Evolutionary conservation across 1,284 basidiomycete species (phyloP).

Genomic region (Marasmius oreades): DNA sequence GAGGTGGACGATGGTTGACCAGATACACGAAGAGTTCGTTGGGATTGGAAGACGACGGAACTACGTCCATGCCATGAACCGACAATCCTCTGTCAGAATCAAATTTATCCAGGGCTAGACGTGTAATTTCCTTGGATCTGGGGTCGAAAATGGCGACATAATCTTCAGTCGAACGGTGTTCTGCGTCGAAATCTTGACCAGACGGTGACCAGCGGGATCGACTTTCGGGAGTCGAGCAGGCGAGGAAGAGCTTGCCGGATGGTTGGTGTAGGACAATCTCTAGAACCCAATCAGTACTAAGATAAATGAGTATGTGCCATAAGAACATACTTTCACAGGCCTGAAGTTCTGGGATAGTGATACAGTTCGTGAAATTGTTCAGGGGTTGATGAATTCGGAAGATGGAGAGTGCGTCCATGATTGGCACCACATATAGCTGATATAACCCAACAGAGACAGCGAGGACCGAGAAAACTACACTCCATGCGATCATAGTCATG

Average conservation of each 20-base stretch:
- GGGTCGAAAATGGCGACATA: slow-evolving; percentile 65
- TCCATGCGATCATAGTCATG: not conserved
- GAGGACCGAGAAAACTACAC: slow-evolving; percentile 15
- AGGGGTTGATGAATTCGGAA: slow-evolving; percentile 40
- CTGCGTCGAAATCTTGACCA: slow-evolving; percentile 38
- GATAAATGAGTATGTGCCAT: not conserved
- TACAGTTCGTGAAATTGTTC: slow-evolving; percentile 44
- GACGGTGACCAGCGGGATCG: slow-evolving; percentile 58
- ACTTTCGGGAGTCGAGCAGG: slow-evolving; percentile 55
- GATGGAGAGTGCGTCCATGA: slow-evolving; percentile 36
- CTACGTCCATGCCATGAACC: slow-evolving; percentile 72
- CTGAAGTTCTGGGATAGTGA: slow-evolving; percentile 44
- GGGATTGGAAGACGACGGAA: slow-evolving; percentile 45
- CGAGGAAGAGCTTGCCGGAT: slow-evolving; percentile 62
- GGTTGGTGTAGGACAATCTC: slow-evolving; percentile 55
- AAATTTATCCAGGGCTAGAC: slow-evolving; percentile 41
- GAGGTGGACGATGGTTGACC: slow-evolving; percentile 59
- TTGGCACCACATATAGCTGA: slow-evolving; percentile 38
- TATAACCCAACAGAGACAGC: slow-evolving; percentile 33
- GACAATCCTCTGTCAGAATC: slow-evolving; percentile 43
- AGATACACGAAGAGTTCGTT: slow-evolving; percentile 61
- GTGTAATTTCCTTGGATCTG: slow-evolving; percentile 39
- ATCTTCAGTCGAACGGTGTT: slow-evolving; percentile 40
- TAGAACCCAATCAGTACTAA: slow-evolving; percentile 22
- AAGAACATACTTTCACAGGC: slow-evolving; percentile 60